Conservation (phyloP, 169 alveolate species). For the Eimeria zaria region DNA sequence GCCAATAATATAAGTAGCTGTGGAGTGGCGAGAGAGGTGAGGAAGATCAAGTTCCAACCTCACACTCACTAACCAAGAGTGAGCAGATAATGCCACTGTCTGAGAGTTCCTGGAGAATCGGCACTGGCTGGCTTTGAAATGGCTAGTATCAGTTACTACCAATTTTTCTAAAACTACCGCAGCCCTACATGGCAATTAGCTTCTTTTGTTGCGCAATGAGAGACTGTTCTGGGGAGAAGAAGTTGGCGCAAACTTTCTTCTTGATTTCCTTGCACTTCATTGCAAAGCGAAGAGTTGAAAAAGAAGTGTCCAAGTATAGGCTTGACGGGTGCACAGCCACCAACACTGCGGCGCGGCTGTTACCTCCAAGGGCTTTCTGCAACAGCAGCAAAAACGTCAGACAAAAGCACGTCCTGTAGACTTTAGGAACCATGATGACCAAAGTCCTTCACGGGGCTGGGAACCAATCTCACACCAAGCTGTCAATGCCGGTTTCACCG, state of each 20-base stretch:
- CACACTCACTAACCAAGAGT: neutral
- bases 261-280: constrained; percentile 88
- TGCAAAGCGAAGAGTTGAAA: constrained; percentile 90
- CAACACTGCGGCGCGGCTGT: constrained; percentile 90
- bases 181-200: constrained; percentile 87
- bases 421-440: no score
- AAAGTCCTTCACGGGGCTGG: neutral
- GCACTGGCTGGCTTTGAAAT: neutral
- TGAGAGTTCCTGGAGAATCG: neutral
- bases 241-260: constrained; percentile 86
- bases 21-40: neutral
- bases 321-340: constrained; percentile 91
- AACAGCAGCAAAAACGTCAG: neutral
- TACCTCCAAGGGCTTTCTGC: constrained; percentile 89
- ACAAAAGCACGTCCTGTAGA: neutral
- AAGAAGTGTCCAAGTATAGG: constrained; percentile 89
- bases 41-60: neutral
- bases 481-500: neutral
- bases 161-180: neutral
- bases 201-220: constrained; percentile 91
- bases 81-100: neutral
- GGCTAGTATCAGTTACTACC: no score
- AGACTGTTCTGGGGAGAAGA: constrained; percentile 91
- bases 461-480: neutral
- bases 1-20: neutral